phyloP scores from a whole-genome alignment of 1,284 basidiomycete genomes.

The Malassezia arunalokei region DNA sequence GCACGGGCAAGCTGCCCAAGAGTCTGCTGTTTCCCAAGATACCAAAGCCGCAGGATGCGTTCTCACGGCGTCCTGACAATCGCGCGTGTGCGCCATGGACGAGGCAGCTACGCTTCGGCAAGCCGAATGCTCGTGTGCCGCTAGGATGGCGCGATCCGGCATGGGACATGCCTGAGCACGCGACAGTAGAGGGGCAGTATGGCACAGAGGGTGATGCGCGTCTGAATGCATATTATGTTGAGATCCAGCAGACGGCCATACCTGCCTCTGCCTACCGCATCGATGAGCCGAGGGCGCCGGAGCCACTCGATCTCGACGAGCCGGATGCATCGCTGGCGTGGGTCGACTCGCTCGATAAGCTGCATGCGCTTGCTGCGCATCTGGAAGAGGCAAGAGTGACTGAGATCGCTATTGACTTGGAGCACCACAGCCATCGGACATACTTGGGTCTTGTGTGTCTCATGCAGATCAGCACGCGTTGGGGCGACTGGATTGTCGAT shows the following conservation, averaged over 20 bases:
- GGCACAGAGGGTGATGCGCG: slow-evolving; percentile 38
- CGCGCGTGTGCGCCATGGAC: slow-evolving; percentile 22
- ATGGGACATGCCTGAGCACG: slow-evolving; percentile 1
- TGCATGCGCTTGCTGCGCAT: slow-evolving; percentile 57
- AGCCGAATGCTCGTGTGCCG: slow-evolving; percentile 37
- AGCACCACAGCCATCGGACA: slow-evolving; percentile 76
- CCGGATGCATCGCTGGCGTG: slow-evolving; percentile 58
- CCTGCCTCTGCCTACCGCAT: slow-evolving; percentile 47
- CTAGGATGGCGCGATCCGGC: slow-evolving; percentile 19
- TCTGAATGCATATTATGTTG: slow-evolving; percentile 39
- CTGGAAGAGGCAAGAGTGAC: slow-evolving; percentile 49
- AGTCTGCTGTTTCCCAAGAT: slow-evolving; percentile 36
- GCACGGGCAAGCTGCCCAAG: slow-evolving; percentile 25
- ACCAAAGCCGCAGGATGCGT: slow-evolving; percentile 33
- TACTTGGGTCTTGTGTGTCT: slow-evolving; percentile 81
- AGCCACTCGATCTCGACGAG: slow-evolving; percentile 23
- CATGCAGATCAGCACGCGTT: slow-evolving; percentile 68
- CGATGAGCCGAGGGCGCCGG: slow-evolving; percentile 21
- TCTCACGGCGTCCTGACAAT: slow-evolving; percentile 38
- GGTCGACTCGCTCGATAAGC: slow-evolving; percentile 55
- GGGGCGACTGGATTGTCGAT: slow-evolving; percentile 78
- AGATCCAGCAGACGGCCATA: slow-evolving; percentile 25
- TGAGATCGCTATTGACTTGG: slow-evolving; percentile 86
- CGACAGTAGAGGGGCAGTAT: slow-evolving; percentile 28
- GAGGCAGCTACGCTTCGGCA: slow-evolving; percentile 28